Evolutionary conservation across 495 filamentous ascomycete genomes (phyloP).

Genomic region (Entonaema liquescens): DNA sequence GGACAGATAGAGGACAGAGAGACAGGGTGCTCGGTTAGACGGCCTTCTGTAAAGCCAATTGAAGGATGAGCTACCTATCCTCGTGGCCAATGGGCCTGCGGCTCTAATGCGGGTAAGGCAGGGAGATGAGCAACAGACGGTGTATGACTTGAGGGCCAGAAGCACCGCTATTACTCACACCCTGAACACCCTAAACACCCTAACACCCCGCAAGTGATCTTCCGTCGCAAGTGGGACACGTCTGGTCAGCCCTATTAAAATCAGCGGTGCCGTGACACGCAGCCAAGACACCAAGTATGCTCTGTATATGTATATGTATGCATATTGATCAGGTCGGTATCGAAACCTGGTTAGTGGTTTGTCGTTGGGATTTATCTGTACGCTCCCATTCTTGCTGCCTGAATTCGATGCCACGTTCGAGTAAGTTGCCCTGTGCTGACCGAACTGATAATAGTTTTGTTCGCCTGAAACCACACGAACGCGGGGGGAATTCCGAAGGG

Average conservation of each 20-base stretch:
- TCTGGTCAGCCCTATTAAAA: conserved; percentile 39
- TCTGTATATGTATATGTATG: neutral
- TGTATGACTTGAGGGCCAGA: conserved; percentile 35
- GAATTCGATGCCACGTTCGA: conserved; percentile 10
- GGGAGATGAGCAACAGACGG: conserved; percentile 30
- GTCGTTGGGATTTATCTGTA: conserved; percentile 18
- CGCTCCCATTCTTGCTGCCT: conserved; percentile 28
- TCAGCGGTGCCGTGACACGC: conserved; percentile 31
- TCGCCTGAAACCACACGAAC: conserved; percentile 13
- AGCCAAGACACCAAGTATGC: conserved; percentile 28
- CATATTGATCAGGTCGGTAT: conserved; percentile 26
- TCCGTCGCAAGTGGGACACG: conserved; percentile 23
- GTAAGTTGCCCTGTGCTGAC: neutral
- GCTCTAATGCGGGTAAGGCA: conserved; percentile 19
- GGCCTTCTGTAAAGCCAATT: conserved; percentile 29
- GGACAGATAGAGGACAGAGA: neutral
- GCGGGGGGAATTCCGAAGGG: neutral
- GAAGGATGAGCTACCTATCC: conserved; percentile 27
- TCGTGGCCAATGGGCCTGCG: conserved; percentile 22
- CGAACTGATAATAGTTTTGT: neutral
- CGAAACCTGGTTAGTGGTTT: conserved; percentile 18
- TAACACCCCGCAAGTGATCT: conserved; percentile 39
- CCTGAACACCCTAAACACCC: no score
- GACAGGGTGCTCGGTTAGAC: conserved; percentile 21
- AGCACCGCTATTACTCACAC: conserved; percentile 36